A percentile compares a stretch with the other conserved stretches of the same genome.
Evolutionary conservation across 2,329 filamentous ascomycete genomes (phyloP).

Genomic region (Leptoxyphium fumago): DNA sequence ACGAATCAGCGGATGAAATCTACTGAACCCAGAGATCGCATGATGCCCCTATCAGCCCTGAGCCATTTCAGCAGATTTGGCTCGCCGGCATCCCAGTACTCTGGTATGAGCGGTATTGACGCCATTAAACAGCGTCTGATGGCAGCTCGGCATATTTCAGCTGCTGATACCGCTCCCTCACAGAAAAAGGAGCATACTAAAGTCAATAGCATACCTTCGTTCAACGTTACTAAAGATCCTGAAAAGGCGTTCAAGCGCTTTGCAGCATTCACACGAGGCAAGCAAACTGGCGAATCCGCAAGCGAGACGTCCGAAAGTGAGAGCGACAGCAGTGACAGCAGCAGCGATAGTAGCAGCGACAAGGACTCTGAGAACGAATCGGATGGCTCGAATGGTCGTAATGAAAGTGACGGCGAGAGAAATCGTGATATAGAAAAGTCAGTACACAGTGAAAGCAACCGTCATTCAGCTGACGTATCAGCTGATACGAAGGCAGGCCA

Average conservation of each 20-base stretch:
- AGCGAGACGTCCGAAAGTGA: conserved; percentile 1
- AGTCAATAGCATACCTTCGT: neutral
- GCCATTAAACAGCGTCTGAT: neutral
- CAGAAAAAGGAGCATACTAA: neutral
- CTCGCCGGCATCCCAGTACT: too few relatives aligned
- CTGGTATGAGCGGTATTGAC: neutral
- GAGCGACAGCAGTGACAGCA: conserved; percentile 2
- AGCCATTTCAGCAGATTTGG: too few relatives aligned
- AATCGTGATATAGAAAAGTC: neutral
- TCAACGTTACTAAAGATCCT: neutral
- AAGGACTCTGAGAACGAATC: conserved; percentile 1
- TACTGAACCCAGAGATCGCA: too few relatives aligned
- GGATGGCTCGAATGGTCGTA: conserved; percentile 1
- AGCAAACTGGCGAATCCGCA: conserved; percentile 1
- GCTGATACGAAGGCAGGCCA: neutral
- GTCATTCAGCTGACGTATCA: neutral
- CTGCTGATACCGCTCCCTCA: neutral
- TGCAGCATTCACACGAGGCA: conserved; percentile 4
- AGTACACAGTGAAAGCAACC: neutral
- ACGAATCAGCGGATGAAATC: too few relatives aligned
- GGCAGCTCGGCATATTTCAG: neutral
- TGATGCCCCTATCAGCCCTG: too few relatives aligned
- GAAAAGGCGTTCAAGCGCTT: conserved; percentile 8
- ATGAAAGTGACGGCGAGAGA: neutral
- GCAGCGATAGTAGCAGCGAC: neutral